Conservation (phyloP, 331 rosid genomes). For the Erythrophleum ivorense region DNA sequence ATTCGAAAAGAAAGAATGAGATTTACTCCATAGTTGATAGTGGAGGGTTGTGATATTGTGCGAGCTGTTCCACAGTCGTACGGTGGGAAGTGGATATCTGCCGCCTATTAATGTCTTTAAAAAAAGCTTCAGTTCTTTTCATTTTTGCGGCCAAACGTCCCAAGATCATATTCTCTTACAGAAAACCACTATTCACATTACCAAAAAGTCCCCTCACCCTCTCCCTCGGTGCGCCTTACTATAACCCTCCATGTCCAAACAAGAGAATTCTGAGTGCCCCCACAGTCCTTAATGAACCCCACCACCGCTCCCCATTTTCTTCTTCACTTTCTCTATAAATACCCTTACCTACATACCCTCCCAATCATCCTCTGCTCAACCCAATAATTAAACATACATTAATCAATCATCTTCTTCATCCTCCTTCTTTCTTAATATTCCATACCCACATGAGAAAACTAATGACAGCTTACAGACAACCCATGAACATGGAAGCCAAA, state of each 20-base stretch:
- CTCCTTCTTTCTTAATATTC: neutral
- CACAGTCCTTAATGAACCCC: slow-evolving; percentile 27
- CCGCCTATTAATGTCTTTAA: neutral
- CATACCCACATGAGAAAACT: no score
- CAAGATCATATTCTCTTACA: neutral
- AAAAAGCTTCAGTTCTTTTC: no score
- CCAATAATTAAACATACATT: slow-evolving; percentile 12
- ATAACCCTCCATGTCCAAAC: neutral
- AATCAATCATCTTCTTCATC: neutral
- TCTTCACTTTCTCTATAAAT: slow-evolving; percentile 47
- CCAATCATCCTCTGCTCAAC: slow-evolving; percentile 33
- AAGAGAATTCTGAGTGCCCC: neutral
- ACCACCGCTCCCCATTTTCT: neutral
- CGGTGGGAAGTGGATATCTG: neutral
- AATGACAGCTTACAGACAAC: slow-evolving; percentile 70
- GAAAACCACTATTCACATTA: neutral
- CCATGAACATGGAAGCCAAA: slow-evolving; percentile 49
- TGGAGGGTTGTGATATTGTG: neutral
- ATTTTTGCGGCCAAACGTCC: neutral
- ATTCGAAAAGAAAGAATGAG: neutral
- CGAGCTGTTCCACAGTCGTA: neutral
- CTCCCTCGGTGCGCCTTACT: neutral
- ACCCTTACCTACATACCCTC: slow-evolving; percentile 26
- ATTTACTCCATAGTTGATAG: no score
- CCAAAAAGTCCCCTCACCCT: neutral